phyloP scores from a whole-genome alignment of 306 rosid genomes.

The Arachis stenosperma region DNA sequence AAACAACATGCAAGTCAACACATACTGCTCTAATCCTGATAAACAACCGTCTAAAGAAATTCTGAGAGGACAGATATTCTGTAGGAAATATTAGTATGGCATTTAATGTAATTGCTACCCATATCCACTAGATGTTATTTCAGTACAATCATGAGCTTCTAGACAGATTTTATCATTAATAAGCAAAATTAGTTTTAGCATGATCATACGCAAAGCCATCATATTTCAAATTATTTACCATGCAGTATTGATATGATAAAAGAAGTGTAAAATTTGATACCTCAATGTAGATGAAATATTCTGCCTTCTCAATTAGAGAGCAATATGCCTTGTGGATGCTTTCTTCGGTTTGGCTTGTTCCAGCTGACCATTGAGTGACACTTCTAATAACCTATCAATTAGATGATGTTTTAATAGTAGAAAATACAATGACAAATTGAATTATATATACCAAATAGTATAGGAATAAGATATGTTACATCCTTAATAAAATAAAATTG shows the following conservation, averaged over 20 bases:
- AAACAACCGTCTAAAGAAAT: not conserved
- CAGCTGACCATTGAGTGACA: slow-evolving; percentile 98
- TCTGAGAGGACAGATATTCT: slow-evolving; percentile 4
- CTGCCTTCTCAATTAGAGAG: slow-evolving; percentile 91
- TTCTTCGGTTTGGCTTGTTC: slow-evolving; percentile 93
- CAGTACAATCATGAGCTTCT: slow-evolving; percentile 23
- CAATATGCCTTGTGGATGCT: slow-evolving; percentile 97
- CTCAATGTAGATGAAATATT: slow-evolving; percentile 94
- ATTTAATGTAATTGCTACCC: slow-evolving; percentile 11
- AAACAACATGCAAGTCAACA: slow-evolving; percentile 19
- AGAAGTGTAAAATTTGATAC: slow-evolving; percentile 43
- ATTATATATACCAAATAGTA: slow-evolving; percentile 30
- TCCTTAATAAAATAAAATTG: slow-evolving; percentile 26
- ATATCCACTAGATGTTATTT: slow-evolving; percentile 17
- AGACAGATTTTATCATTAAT: slow-evolving; percentile 1
- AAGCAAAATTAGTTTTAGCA: slow-evolving; percentile 15
- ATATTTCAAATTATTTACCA: slow-evolving; percentile 1
- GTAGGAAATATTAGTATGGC: slow-evolving; percentile 12
- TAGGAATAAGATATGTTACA: slow-evolving; percentile 26
- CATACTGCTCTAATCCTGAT: slow-evolving; percentile 23
- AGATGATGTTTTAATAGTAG: slow-evolving; percentile 27
- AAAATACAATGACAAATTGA: slow-evolving; percentile 25
- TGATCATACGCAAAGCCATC: slow-evolving; percentile 15
- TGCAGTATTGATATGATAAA: not conserved
- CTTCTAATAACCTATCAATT: slow-evolving; percentile 86